phyloP scores from a whole-genome alignment of 164 flowering plant species.

The Sedum album region DNA sequence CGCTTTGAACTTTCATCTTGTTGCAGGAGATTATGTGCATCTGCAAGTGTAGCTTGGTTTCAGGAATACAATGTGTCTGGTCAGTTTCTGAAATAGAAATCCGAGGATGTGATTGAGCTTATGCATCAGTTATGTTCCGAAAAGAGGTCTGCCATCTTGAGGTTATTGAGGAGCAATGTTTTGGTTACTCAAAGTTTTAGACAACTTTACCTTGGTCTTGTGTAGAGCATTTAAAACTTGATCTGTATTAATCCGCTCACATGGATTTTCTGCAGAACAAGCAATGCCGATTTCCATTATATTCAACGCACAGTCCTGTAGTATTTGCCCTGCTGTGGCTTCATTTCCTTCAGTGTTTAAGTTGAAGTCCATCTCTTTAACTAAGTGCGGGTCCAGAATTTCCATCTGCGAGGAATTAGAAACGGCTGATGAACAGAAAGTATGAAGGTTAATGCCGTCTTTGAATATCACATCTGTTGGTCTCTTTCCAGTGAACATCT shows the following conservation, averaged over 20 bases:
- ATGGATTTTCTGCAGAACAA: background rate
- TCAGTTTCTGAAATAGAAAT: background rate
- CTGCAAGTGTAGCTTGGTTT: background rate
- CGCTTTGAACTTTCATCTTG: background rate
- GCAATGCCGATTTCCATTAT: conserved; percentile 5
- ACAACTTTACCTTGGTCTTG: conserved; percentile 1
- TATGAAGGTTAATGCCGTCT: conserved; percentile 3
- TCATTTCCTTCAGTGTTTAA: background rate
- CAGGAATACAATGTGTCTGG: background rate
- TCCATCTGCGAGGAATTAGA: background rate
- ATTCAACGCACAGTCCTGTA: background rate
- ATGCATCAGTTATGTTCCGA: background rate
- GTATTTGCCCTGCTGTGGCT: background rate
- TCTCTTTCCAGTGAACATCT: conserved; percentile 8
- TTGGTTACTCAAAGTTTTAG: background rate
- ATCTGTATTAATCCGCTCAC: background rate
- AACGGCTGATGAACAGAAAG: background rate
- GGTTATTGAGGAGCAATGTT: background rate
- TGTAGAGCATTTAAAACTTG: conserved; percentile 1
- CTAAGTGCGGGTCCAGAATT: conserved; percentile 1
- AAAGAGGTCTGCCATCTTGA: background rate
- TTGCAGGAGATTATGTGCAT: background rate
- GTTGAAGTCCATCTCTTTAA: background rate
- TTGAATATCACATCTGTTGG: conserved; percentile 8
- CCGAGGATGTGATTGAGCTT: background rate